phyloP scores from a whole-genome alignment of 2,329 filamentous ascomycete species.

The Podosphaera aphanis region DNA sequence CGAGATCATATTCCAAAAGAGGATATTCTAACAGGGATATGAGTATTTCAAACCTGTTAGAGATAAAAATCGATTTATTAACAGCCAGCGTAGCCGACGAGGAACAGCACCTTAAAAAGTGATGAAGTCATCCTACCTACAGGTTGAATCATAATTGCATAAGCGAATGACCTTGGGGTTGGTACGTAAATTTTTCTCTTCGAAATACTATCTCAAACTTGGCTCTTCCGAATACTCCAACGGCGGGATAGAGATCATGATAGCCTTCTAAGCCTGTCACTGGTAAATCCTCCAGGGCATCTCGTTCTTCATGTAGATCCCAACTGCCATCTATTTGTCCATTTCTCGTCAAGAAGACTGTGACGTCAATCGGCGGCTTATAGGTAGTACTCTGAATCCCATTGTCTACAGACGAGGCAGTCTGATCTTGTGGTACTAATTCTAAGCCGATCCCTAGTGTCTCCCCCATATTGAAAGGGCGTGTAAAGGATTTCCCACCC shows the following conservation, averaged over 20 bases:
- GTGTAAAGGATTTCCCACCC: conserved; percentile 47
- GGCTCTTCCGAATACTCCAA: conserved; percentile 47
- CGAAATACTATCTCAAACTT: conserved; percentile 44
- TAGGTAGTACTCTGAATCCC: conserved; percentile 5
- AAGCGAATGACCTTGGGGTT: conserved; percentile 5
- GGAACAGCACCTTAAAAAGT: too few species aligned
- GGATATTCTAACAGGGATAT: too few species aligned
- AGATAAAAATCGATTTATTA: too few species aligned
- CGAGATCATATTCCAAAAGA: too few species aligned
- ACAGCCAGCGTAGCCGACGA: too few species aligned
- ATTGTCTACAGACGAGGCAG: conserved; percentile 14
- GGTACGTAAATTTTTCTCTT: conserved; percentile 33
- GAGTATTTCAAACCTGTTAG: too few species aligned
- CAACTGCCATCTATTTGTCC: conserved; percentile 36
- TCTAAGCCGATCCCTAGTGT: conserved; percentile 50
- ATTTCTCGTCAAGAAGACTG: conserved; percentile 49
- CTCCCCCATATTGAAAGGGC: conserved; percentile 38
- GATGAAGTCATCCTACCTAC: too few species aligned
- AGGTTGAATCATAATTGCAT: too few species aligned
- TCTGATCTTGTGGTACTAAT: conserved; percentile 19
- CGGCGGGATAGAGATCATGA: conserved; percentile 44
- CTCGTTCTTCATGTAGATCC: conserved; percentile 54
- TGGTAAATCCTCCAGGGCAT: conserved; percentile 34
- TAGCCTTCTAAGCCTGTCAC: conserved; percentile 45
- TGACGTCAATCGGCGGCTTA: conserved; percentile 20